These are phyloP conservation scores for Stephanodiscus minutulus DNA, from an alignment of 108 stramenopile genomes.

Conservation along the genomic window DNA sequence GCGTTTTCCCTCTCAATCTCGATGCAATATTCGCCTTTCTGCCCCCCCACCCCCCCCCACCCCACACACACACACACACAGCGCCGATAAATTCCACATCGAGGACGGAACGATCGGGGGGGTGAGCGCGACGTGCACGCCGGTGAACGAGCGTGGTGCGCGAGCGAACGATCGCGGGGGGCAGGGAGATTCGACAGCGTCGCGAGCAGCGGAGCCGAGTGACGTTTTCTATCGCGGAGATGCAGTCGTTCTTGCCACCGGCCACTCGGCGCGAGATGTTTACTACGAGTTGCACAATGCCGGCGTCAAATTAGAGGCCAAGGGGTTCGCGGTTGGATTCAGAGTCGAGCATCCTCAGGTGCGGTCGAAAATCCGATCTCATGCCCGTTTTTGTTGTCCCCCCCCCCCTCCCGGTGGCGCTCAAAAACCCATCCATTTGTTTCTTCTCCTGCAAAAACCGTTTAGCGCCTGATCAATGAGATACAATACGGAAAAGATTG, in stretches of 20 bases:
- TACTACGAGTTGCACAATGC: slow-evolving; percentile 78
- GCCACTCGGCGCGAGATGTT: slow-evolving; percentile 92
- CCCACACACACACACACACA: background rate
- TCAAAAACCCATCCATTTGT: background rate
- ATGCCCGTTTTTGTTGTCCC: background rate
- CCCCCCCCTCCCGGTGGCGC: background rate
- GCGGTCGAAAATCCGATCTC: background rate
- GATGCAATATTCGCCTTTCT: too few relatives aligned
- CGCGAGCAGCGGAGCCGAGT: background rate
- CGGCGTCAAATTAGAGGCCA: slow-evolving; percentile 82
- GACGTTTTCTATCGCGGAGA: slow-evolving; percentile 51
- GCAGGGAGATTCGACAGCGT: background rate
- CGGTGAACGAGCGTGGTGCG: slow-evolving; percentile 31
- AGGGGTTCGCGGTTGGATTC: slow-evolving; percentile 96
- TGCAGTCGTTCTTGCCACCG: slow-evolving; percentile 88
- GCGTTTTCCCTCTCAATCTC: background rate
- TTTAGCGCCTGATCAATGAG: slow-evolving; percentile 78
- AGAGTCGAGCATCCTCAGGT: slow-evolving; percentile 88
- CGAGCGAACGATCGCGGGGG: background rate
- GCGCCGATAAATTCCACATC: slow-evolving; percentile 59
- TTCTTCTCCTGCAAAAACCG: background rate
- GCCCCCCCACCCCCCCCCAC: too few relatives aligned
- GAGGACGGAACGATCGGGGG: slow-evolving; percentile 53
- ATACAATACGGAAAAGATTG: slow-evolving; percentile 89
- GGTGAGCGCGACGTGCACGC: slow-evolving; percentile 39